Percentiles rank a stretch among this genome's conserved stretches.
phyloP scores from a whole-genome alignment of 2,329 filamentous ascomycete species.

The Corinectria fuckeliana region DNA sequence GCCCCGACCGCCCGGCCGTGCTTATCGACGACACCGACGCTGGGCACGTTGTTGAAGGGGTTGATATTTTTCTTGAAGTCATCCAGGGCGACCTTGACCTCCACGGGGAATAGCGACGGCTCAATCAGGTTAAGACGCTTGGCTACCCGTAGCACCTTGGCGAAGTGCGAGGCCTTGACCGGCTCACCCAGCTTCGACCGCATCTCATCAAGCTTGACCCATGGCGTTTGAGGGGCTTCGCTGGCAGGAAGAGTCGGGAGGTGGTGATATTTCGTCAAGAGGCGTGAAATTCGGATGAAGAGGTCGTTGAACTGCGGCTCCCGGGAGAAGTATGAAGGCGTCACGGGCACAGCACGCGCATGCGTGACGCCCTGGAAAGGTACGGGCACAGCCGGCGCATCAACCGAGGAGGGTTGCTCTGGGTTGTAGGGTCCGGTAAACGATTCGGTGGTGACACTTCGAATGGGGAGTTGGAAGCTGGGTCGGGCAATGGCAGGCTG shows the following conservation, averaged over 20 bases:
- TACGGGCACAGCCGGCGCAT: conserved; percentile 32
- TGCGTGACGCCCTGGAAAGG: conserved; percentile 49
- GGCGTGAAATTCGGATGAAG: conserved; percentile 73
- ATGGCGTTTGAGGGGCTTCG: conserved; percentile 76
- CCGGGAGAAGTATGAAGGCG: conserved; percentile 93
- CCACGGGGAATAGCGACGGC: conserved; percentile 73
- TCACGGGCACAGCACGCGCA: conserved; percentile 80
- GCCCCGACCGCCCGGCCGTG: conserved; percentile 80
- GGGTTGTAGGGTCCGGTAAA: conserved; percentile 10
- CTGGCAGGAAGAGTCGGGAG: conserved; percentile 72
- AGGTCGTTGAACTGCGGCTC: conserved; percentile 87
- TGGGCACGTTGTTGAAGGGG: conserved; percentile 68
- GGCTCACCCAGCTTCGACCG: conserved; percentile 73
- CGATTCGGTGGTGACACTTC: conserved; percentile 37
- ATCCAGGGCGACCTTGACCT: conserved; percentile 69
- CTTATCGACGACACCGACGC: conserved; percentile 72
- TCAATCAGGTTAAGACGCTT: conserved; percentile 87
- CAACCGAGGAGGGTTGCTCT: conserved; percentile 24
- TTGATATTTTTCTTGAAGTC: conserved; percentile 79
- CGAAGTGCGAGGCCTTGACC: conserved; percentile 79
- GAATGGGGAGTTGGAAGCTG: conserved; percentile 36
- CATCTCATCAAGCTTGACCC: conserved; percentile 82
- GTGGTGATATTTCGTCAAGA: conserved; percentile 74
- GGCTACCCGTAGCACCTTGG: conserved; percentile 75
- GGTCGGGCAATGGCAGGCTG: conserved; percentile 33